A percentile compares a stretch with the other conserved stretches of the same genome.
Conservation (phyloP, 108 stramenopile species). For the Skeletonema grethae region DNA sequence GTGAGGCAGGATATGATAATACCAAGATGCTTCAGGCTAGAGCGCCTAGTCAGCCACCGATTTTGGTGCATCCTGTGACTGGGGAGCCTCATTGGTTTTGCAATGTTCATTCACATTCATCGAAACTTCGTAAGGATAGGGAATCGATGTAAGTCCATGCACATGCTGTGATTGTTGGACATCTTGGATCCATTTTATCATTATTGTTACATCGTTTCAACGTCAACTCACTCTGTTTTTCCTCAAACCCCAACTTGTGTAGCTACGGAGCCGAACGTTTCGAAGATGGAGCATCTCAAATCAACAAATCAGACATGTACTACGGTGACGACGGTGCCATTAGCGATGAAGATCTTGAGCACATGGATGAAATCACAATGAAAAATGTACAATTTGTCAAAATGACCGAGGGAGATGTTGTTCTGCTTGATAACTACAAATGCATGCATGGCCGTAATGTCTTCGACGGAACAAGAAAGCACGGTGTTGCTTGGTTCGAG, state of each 20-base stretch:
- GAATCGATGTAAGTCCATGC: slow-evolving; percentile 71
- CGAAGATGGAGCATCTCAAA: slow-evolving; percentile 90
- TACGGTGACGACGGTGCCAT: slow-evolving; percentile 86
- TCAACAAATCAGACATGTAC: slow-evolving; percentile 94
- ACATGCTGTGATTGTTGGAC: background rate
- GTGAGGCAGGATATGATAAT: slow-evolving; percentile 84
- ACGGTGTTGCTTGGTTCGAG: slow-evolving; percentile 92
- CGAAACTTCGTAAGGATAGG: slow-evolving; percentile 79
- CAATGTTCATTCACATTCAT: slow-evolving; percentile 90
- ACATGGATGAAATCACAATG: slow-evolving; percentile 87
- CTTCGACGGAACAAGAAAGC: slow-evolving; percentile 90
- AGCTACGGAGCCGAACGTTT: slow-evolving; percentile 89
- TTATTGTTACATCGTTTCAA: background rate
- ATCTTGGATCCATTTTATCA: too few relatives aligned
- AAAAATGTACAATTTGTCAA: slow-evolving; percentile 84
- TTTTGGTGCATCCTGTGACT: slow-evolving; percentile 83
- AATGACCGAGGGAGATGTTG: slow-evolving; percentile 90
- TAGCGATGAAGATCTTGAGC: slow-evolving; percentile 67
- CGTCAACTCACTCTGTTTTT: background rate
- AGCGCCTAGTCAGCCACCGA: slow-evolving; percentile 85
- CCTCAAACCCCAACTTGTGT: background rate
- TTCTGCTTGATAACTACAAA: slow-evolving; percentile 91
- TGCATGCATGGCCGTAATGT: slow-evolving; percentile 93
- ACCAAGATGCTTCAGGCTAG: slow-evolving; percentile 86
- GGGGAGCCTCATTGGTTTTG: slow-evolving; percentile 93